Base-by-base conservation (phyloP, 495 filamentous ascomycete genomes). In the Aspergillus saccharolyticus region DNA sequence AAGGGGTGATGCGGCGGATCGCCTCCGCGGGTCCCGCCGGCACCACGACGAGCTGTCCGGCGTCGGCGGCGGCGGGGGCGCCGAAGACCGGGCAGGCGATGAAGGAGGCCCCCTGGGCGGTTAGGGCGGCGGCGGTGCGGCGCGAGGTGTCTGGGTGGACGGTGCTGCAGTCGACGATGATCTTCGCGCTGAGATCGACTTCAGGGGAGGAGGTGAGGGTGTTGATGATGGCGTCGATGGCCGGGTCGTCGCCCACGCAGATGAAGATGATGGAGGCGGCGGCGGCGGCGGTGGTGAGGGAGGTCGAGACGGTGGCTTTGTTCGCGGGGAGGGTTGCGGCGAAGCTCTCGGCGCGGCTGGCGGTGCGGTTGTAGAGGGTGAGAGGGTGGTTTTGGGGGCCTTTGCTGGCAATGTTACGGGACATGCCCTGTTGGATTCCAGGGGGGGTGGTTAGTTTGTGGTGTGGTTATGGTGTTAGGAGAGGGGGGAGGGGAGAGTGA, bases 351-450 rank as follows among this genome's bases (percentile, higher is more conserved):
- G 87, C 78, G 42, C 84, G 79, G 62, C 83, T 68, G 39, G 69
- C 70, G 10, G 86, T 90, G 60, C 91, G 89, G 76, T 96, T 97
- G 79, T 83, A 91, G 59, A 96, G 71, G 21, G 90, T 78, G 0
- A 96, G 65, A 1, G 90, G 86, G 45, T 81, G 75, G 10, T 82
- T 74, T 39, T 92, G 83, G 47, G 82, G 78, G 33, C 83, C 91
- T 67, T 95, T 96, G 61, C 83, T 71, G 16, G 87, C 85, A 28
- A 97, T 73, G 71, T 96, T 97, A 66, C 85, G 86, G 70, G 76
- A 79, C 90, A 96, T 96, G 56, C 89, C 91, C 88, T 94, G 69
- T n/a, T n/a, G n/a, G n/a, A n/a, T n/a, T n/a, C n/a, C n/a, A 4
- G 52, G 22, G 44, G 42, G 15, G 53, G 20, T 57, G 1, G 17